These are phyloP conservation scores for Fagus sylvatica DNA, from an alignment of 306 rosid genomes.

Conservation along the genomic window DNA sequence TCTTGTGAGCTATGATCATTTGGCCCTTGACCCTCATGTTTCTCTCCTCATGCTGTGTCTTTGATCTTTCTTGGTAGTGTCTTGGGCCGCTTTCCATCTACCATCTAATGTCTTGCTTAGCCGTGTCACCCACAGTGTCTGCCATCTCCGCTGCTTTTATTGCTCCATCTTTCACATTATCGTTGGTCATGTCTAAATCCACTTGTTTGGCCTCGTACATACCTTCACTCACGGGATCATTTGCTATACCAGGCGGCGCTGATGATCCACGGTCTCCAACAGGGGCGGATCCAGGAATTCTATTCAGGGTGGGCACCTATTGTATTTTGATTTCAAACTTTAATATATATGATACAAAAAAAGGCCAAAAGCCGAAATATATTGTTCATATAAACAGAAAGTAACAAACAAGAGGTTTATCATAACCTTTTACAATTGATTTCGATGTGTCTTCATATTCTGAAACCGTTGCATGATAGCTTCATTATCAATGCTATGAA, in stretches of 20 bases:
- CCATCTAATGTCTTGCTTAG: slow-evolving; percentile 37
- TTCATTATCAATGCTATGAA: no score
- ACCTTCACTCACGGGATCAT: slow-evolving; percentile 18
- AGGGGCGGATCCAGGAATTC: no score
- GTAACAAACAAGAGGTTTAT: no score
- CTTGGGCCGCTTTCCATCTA: slow-evolving; percentile 33
- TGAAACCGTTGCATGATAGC: no score
- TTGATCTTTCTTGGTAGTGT: slow-evolving; percentile 24
- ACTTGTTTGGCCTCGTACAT: slow-evolving; percentile 19
- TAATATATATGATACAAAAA: no score
- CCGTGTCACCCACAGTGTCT: slow-evolving; percentile 28
- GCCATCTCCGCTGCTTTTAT: slow-evolving; percentile 28
- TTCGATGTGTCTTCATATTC: no score
- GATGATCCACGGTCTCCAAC: neutral
- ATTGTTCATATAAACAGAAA: no score
- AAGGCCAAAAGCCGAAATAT: no score
- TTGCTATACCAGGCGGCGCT: neutral
- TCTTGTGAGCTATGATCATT: neutral
- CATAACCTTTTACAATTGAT: no score
- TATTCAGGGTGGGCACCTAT: no score
- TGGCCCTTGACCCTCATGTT: slow-evolving; percentile 7
- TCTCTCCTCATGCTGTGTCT: neutral
- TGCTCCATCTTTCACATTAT: slow-evolving; percentile 22
- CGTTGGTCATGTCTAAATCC: slow-evolving; percentile 1
- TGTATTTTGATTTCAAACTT: no score